Conservation (phyloP, 1,139 yeast genomes). For the Sugiyamaella xylanicola region DNA sequence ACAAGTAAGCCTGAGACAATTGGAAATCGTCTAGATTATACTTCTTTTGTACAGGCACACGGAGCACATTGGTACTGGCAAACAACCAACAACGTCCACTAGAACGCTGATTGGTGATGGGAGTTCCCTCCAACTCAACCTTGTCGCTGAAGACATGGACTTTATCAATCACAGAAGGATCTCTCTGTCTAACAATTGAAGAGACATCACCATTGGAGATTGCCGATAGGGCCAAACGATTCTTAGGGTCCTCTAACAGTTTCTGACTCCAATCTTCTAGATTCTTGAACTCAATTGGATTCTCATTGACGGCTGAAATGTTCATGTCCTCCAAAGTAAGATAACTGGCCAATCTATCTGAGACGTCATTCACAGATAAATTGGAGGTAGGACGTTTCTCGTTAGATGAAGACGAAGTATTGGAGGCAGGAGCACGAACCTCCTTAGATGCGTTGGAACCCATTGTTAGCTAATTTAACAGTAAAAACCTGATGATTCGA, state of each 20-base stretch:
- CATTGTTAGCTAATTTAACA: slow-evolving; percentile 15
- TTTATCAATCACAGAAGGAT: slow-evolving; percentile 45
- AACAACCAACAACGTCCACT: slow-evolving; percentile 73
- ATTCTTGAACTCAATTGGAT: slow-evolving; percentile 45
- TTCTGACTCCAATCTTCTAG: slow-evolving; percentile 56
- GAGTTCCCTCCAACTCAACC: slow-evolving; percentile 58
- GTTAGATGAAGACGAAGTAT: slow-evolving; percentile 2
- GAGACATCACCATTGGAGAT: slow-evolving; percentile 53
- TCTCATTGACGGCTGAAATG: slow-evolving; percentile 25
- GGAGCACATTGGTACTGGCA: slow-evolving; percentile 63
- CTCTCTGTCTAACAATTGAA: slow-evolving; percentile 48
- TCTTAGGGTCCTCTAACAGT: slow-evolving; percentile 55
- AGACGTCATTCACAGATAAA: slow-evolving; percentile 21
- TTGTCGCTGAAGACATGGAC: slow-evolving; percentile 55
- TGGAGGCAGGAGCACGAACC: slow-evolving; percentile 4
- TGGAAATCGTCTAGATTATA: slow-evolving; percentile 58
- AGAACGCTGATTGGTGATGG: slow-evolving; percentile 59
- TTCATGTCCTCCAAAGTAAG: slow-evolving; percentile 24
- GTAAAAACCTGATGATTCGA: no score
- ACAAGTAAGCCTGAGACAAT: slow-evolving; percentile 58
- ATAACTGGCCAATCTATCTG: slow-evolving; percentile 30
- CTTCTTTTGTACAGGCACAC: slow-evolving; percentile 56
- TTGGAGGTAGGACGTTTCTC: slow-evolving; percentile 5
- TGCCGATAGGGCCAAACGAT: slow-evolving; percentile 60
- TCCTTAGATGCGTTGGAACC: slow-evolving; percentile 24